These are phyloP conservation scores for Purpureocillium takamizusanense DNA, from an alignment of 2,329 filamentous ascomycete species.

Conservation along the genomic window DNA sequence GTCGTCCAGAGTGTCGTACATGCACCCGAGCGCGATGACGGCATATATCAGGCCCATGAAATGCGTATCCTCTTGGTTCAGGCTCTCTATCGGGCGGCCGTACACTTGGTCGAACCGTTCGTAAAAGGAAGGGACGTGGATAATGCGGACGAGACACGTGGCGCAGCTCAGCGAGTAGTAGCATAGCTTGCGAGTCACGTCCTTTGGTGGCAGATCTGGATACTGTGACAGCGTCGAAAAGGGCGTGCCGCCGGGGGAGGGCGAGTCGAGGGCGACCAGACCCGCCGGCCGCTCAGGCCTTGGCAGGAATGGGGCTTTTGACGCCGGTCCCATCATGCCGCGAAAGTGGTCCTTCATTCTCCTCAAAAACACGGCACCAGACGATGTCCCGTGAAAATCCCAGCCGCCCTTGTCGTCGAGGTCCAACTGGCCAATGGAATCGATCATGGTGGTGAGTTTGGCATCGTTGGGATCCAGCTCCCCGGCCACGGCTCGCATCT, in stretches of 20 bases:
- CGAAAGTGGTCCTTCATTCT: constrained; percentile 84
- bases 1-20: constrained; percentile 55
- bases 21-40: constrained; percentile 62
- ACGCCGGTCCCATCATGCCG: constrained; percentile 59
- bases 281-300: constrained; percentile 37
- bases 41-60: constrained; percentile 65
- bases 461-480: constrained; percentile 49
- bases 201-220: constrained; percentile 61
- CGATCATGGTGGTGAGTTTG: constrained; percentile 88
- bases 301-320: constrained; percentile 50
- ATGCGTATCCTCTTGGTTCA: constrained; percentile 54
- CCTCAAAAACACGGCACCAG: constrained; percentile 78
- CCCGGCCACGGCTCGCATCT: constrained; percentile 24
- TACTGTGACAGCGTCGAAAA: constrained; percentile 41
- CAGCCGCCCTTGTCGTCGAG: constrained; percentile 85
- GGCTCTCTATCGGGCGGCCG: constrained; percentile 53
- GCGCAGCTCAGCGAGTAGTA: constrained; percentile 48
- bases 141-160: constrained; percentile 55
- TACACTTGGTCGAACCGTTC: constrained; percentile 71
- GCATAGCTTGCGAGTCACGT: constrained; percentile 43
- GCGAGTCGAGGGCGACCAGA: constrained; percentile 58
- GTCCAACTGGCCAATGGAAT: constrained; percentile 82
- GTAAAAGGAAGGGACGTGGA: constrained; percentile 78
- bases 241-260: constrained; percentile 54
- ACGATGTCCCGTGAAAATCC: constrained; percentile 93